Conservation (phyloP, 2,329 filamentous ascomycete genomes). For the Ascochyta clinopodiicola region DNA sequence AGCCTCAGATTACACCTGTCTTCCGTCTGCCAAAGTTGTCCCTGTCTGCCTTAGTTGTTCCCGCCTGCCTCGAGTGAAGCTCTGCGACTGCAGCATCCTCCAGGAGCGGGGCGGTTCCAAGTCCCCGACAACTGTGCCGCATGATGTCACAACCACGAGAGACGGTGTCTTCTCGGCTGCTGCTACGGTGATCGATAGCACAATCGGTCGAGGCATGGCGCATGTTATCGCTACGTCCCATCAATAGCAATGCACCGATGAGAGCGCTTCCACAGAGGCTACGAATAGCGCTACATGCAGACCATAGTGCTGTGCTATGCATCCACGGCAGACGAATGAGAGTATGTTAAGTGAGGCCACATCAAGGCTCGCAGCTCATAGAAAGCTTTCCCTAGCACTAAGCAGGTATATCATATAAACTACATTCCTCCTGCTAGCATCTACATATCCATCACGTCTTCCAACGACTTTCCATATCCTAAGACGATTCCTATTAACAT, state of each 20-base stretch:
- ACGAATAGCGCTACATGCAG: constrained; percentile 29
- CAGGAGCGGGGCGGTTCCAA: too few relatives aligned
- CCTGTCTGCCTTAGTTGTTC: too few relatives aligned
- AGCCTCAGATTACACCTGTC: too few relatives aligned
- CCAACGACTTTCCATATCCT: background rate
- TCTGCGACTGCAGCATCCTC: too few relatives aligned
- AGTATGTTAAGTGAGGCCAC: background rate
- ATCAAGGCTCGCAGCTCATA: background rate
- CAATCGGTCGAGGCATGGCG: constrained; percentile 37
- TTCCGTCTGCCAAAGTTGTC: too few relatives aligned
- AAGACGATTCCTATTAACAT: background rate
- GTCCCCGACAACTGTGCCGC: too few relatives aligned
- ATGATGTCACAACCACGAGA: too few relatives aligned
- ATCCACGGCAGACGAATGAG: background rate
- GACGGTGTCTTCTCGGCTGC: too few relatives aligned
- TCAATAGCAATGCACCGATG: too few relatives aligned
- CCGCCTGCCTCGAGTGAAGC: too few relatives aligned
- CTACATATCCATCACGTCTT: background rate
- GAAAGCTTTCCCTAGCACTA: background rate
- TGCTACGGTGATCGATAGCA: constrained; percentile 28
- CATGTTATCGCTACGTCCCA: background rate
- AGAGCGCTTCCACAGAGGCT: constrained; percentile 30
- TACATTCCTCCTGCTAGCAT: background rate
- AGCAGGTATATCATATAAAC: background rate
- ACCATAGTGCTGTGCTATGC: constrained; percentile 2